Evolutionary conservation across 345 rosid species (phyloP).

Genomic region (Punica granatum): DNA sequence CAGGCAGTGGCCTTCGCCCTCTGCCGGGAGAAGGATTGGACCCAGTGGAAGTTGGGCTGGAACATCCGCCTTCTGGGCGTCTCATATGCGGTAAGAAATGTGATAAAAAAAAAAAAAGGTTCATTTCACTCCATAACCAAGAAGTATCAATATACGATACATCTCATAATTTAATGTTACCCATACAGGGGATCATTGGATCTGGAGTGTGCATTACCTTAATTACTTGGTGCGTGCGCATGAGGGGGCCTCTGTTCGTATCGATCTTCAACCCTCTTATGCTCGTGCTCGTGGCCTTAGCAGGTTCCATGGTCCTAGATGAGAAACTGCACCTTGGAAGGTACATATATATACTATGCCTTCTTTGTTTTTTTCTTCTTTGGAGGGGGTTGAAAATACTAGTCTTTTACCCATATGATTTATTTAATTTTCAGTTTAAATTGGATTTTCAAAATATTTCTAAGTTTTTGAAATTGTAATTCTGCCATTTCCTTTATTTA

Average conservation of each 20-base stretch:
- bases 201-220: constrained; percentile 10
- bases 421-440: too few relatives aligned
- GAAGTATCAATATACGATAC: too few relatives aligned
- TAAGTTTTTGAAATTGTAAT: too few relatives aligned
- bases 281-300: constrained; percentile 16
- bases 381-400: too few relatives aligned
- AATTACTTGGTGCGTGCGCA: constrained; percentile 11
- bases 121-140: neutral
- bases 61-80: constrained; percentile 18
- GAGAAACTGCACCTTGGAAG: constrained; percentile 28
- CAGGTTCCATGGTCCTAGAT: constrained; percentile 8
- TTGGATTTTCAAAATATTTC: too few relatives aligned
- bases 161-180: neutral
- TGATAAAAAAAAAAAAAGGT: too few relatives aligned
- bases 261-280: constrained; percentile 22
- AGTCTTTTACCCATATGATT: too few relatives aligned
- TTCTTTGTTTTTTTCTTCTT: too few relatives aligned
- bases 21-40: constrained; percentile 16
- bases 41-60: constrained; percentile 30
- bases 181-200: constrained; percentile 19
- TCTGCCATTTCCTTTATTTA: too few relatives aligned
- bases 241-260: constrained; percentile 23
- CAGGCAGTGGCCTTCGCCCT: constrained; percentile 13
- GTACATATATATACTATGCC: neutral
- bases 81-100: constrained; percentile 13